Base-by-base conservation (phyloP, 2,329 filamentous ascomycete species). In the Aquanectria penicillioides region DNA sequence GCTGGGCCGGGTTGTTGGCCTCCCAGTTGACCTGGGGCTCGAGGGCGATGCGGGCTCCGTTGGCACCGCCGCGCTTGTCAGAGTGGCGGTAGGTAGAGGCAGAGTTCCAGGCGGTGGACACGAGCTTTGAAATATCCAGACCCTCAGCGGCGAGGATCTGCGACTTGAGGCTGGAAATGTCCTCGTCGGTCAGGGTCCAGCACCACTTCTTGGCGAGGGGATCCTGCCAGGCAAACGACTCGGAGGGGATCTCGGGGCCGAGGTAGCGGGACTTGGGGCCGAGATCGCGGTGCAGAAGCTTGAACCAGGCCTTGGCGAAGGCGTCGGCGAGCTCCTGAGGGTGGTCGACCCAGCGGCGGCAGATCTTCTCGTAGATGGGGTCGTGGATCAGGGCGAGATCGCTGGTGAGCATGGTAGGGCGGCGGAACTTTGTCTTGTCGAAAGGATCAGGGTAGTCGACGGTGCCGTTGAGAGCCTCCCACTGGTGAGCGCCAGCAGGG, bases 41-140 rank as follows among this genome's bases (percentile, higher is more conserved):
- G 10, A 94, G 88, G 28, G 89, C 88, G 69, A 94, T 91, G 68
- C 91, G 90, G 12, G 86, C 90, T 68, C 91, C 91, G 70, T 94
- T 94, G 77, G 91, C 91, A 71, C 91, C 91, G 66, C 91, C 91
- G 65, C 91, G 91, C 86, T 93, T 93, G 81, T 94, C 91, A 66
- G 86, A 85, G 67, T 87, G 84, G 61, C 89, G 89, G 86, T 89
- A 92, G 25, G 88, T 89, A 3, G 89, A 89, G 20, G 89, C 89
- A 0, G 89, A 86, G 1, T 86, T 86, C 86, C 88, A 92, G 20
- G 89, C 89, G 9, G 84, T 83, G 9, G 83, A 81, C 51, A 93
- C 83, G 58, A 93, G 80, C 75, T 87, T 86, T 55, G 81, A 80
- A 5, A 83, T 77, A 55, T 82, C 81, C 5, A 92, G 70, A 13